Percentiles rank a stretch among this genome's conserved stretches.
phyloP scores from a whole-genome alignment of 2,329 filamentous ascomycete genomes.

The Penicillium aurantiogriseum region DNA sequence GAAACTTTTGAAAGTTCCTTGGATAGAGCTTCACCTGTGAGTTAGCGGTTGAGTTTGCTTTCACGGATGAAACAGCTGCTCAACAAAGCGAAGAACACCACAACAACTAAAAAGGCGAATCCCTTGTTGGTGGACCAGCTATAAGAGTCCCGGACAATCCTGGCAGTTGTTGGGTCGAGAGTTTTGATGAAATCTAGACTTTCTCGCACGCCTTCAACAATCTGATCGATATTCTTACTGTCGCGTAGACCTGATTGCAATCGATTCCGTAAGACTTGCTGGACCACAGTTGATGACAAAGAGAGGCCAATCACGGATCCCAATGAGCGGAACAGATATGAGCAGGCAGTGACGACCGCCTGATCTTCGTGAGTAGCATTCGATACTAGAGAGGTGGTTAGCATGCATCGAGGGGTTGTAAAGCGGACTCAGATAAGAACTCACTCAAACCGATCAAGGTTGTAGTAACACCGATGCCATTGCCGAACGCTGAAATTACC shows the following conservation, averaged over 20 bases:
- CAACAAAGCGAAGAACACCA: conserved; percentile 52
- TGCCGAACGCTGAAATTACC: conserved; percentile 53
- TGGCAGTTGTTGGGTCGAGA: conserved; percentile 60
- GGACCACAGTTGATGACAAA: conserved; percentile 68
- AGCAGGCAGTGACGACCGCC: conserved; percentile 73
- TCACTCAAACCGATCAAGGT: conserved; percentile 65
- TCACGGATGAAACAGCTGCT: conserved; percentile 56
- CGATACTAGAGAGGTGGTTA: conserved; percentile 51
- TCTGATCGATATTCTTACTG: conserved; percentile 60
- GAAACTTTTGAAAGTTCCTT: background rate
- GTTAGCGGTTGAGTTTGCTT: conserved; percentile 49
- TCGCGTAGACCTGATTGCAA: conserved; percentile 55
- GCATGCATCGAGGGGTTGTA: background rate
- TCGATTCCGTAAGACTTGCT: conserved; percentile 62
- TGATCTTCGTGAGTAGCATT: conserved; percentile 67
- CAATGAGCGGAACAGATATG: conserved; percentile 75
- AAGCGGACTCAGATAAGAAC: conserved; percentile 20
- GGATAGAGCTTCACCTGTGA: background rate
- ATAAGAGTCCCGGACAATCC: conserved; percentile 66
- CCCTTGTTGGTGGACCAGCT: conserved; percentile 55
- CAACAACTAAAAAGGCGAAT: conserved; percentile 50
- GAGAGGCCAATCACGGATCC: conserved; percentile 66
- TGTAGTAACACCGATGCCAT: conserved; percentile 65
- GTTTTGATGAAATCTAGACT: conserved; percentile 67
- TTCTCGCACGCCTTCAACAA: conserved; percentile 67